Evolutionary conservation across 345 rosid genomes (phyloP).

Genomic region (Euphorbia pulcherrima): DNA sequence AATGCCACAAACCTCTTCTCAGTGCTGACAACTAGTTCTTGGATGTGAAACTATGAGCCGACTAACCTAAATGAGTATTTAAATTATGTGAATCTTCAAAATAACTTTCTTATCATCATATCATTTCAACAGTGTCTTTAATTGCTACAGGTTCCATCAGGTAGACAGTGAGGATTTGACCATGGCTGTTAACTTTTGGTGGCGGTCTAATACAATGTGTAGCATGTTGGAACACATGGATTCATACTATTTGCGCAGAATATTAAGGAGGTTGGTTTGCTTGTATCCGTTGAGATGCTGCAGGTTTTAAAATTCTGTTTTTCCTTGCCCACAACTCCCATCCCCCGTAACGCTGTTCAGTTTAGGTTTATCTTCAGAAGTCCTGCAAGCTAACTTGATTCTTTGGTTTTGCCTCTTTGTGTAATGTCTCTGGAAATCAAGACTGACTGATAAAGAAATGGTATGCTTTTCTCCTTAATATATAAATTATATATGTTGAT

Average conservation of each 20-base stretch:
- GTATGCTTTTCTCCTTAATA: slow-evolving; percentile 40
- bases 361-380: slow-evolving; percentile 14
- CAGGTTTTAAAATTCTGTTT: background rate
- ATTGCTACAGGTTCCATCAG: slow-evolving; percentile 75
- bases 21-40: background rate
- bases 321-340: background rate
- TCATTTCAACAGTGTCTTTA: slow-evolving; percentile 4
- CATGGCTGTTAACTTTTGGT: slow-evolving; percentile 84
- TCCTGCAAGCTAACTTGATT: slow-evolving; percentile 26
- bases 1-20: background rate
- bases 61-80: background rate
- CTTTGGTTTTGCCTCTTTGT: slow-evolving; percentile 17
- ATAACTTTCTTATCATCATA: background rate
- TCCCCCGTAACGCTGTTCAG: background rate
- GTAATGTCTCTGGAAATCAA: slow-evolving; percentile 26
- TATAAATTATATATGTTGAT: slow-evolving; percentile 11
- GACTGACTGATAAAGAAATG: slow-evolving; percentile 84
- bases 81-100: background rate
- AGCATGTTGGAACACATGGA: slow-evolving; percentile 76
- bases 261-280: slow-evolving; percentile 53
- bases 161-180: slow-evolving; percentile 79
- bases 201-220: slow-evolving; percentile 63
- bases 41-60: background rate
- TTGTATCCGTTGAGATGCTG: background rate
- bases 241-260: slow-evolving; percentile 77